These are phyloP conservation scores for Neoboletus brunneissimus DNA, from an alignment of 768 basidiomycete genomes.

Conservation along the genomic window DNA sequence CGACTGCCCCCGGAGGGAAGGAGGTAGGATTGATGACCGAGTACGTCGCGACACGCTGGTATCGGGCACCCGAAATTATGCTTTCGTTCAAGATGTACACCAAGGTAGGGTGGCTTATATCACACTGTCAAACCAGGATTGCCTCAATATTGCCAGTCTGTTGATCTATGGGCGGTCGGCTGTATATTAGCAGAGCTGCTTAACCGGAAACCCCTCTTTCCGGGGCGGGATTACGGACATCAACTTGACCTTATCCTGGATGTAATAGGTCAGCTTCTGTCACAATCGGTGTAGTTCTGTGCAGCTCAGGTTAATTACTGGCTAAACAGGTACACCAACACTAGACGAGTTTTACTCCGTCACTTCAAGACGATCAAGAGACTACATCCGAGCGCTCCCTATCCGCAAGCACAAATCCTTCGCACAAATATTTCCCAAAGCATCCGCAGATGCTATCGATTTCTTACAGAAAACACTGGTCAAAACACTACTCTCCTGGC, in stretches of 20 bases:
- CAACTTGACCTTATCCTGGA: conserved; percentile 87
- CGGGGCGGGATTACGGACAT: conserved; percentile 83
- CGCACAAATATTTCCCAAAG: conserved; percentile 71
- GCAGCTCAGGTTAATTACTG: conserved; percentile 13
- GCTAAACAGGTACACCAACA: conserved; percentile 64
- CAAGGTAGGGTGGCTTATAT: conserved; percentile 41
- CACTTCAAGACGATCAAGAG: conserved; percentile 77
- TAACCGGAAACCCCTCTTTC: conserved; percentile 79
- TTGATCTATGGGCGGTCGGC: conserved; percentile 74
- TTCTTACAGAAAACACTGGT: conserved; percentile 72
- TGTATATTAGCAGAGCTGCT: conserved; percentile 82
- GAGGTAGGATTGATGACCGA: conserved; percentile 73
- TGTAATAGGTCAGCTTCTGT: conserved; percentile 56
- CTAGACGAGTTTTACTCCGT: conserved; percentile 91
- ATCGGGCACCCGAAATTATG: conserved; percentile 94
- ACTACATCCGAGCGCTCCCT: conserved; percentile 84
- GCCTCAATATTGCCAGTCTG: conserved; percentile 39
- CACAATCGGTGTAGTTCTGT: conserved; percentile 14
- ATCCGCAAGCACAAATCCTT: conserved; percentile 77
- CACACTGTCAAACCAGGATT: conserved; percentile 6
- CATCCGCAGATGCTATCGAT: conserved; percentile 68
- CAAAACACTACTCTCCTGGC: conserved; percentile 20
- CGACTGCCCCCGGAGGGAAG: conserved; percentile 49
- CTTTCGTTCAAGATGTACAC: conserved; percentile 89
- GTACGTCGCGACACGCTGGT: conserved; percentile 92